These are phyloP conservation scores for Paramarasmius palmivorus DNA, from an alignment of 1,284 basidiomycete genomes.

Conservation along the genomic window DNA sequence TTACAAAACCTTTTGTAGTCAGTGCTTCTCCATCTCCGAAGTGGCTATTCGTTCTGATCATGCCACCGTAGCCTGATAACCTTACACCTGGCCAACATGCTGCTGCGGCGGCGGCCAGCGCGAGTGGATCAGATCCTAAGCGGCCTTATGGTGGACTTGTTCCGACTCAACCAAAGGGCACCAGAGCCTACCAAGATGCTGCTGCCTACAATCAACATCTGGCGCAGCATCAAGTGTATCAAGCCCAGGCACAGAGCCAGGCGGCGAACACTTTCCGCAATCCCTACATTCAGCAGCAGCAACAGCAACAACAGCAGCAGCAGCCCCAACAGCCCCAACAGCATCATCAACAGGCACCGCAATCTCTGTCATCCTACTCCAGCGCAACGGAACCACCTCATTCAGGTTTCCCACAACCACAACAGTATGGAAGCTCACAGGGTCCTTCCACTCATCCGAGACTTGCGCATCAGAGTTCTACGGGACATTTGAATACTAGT, in stretches of 20 bases:
- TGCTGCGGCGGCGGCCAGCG: conserved; percentile 22
- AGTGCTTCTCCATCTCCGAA: conserved; percentile 30
- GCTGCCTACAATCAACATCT: conserved; percentile 94
- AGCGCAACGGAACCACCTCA: conserved; percentile 27
- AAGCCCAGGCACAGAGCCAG: conserved; percentile 76
- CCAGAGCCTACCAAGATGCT: conserved; percentile 88
- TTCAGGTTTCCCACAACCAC: conserved; percentile 34
- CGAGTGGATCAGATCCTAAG: conserved; percentile 58
- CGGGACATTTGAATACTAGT: conserved; percentile 46
- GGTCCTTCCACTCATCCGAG: conserved; percentile 34
- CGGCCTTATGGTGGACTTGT: conserved; percentile 95
- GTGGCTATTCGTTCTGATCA: background rate
- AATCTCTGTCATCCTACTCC: conserved; percentile 17
- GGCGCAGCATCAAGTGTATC: conserved; percentile 92
- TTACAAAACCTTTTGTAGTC: conserved; percentile 84
- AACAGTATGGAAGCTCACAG: conserved; percentile 35
- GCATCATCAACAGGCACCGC: conserved; percentile 25
- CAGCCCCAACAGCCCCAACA: conserved; percentile 34
- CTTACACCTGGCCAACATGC: conserved; percentile 35
- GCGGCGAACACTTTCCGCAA: conserved; percentile 71
- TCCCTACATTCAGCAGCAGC: conserved; percentile 59
- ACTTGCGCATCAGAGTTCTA: conserved; percentile 49
- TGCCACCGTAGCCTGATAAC: conserved; percentile 48
- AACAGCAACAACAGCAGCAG: conserved; percentile 37
- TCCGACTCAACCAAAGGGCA: conserved; percentile 75